Evolutionary conservation across 441 rosid genomes (phyloP).

Genomic region (Pelargonium exstipulatum): DNA sequence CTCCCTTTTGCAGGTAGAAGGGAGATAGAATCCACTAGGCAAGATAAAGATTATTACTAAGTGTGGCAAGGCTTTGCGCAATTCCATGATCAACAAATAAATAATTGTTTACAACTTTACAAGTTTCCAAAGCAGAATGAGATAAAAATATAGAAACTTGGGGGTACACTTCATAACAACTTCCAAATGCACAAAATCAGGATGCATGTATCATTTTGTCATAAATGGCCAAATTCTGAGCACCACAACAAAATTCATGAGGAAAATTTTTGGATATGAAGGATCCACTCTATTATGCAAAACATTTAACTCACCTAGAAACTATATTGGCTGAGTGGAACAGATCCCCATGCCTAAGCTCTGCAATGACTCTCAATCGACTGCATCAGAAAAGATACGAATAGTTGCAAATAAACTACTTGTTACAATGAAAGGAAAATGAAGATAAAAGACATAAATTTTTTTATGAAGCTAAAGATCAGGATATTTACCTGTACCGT

Average conservation of each 20-base stretch:
- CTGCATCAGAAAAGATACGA: conserved; percentile 34
- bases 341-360: conserved; percentile 86
- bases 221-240: not conserved
- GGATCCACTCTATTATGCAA: conserved; percentile 10
- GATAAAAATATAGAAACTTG: not conserved
- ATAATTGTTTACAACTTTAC: not conserved
- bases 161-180: not conserved
- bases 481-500: conserved; percentile 63
- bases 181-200: not conserved
- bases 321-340: conserved; percentile 98
- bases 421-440: conserved; percentile 8
- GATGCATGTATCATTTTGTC: not conserved
- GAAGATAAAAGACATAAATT: not conserved
- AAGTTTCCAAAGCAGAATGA: not conserved
- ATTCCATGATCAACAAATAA: not conserved
- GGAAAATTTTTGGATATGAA: not conserved
- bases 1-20: not conserved
- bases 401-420: conserved; percentile 13
- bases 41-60: not conserved
- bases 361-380: conserved; percentile 94
- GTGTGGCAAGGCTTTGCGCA: not conserved
- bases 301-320: conserved; percentile 53
- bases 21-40: not conserved
- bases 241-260: not conserved
- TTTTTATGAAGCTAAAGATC: not conserved